Evolutionary conservation across 345 rosid genomes (phyloP), one percentile per base, ranked within the genome.

Genomic region (Dipteronia sinensis): DNA sequence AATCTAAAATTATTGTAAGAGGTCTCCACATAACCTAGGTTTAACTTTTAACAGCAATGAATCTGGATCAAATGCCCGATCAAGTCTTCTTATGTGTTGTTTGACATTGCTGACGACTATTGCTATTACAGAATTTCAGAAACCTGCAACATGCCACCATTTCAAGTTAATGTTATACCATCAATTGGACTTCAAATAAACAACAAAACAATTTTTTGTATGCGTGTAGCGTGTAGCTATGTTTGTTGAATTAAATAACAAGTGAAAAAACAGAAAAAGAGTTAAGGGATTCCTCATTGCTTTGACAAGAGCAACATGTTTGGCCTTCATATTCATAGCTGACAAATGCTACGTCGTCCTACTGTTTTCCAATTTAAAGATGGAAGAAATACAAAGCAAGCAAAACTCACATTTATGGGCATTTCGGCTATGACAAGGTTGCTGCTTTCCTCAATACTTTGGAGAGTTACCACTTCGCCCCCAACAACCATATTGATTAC

Each of bases 401-500:
- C 38, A 59, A 49, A 25, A 73, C 89, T 84, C 76, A 89, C 93
- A 89, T 92, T 88, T 65, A 95, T 91, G 15, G 99, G 99, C 99
- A 95, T 92, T 85, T 93, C 99, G 2, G 89, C 91, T 20, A 95
- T 91, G 83, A 86, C 79, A 72, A 93, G 79, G 74, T 82, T 72
- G 67, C 91, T 89, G 84, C 88, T 87, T 81, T 95, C 98, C 78
- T 93, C 99, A 7, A 93, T 78, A 82, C 84, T 84, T 87, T 89
- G 93, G 13, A 95, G 91, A 77, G 88, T 88, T 20, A 86, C 87
- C 1, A 95, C 98, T 89, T 93, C 97, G 47, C 98, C 97, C 59
- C 99, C 98, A 71, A 90, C 96, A 23, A 93, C 94, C 93, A 95
- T 88, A 82, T 95, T 95, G 85, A 95, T 92, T 1, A 89, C 88